Evolutionary conservation across 75 land plant genomes (phyloP).

Genomic region (Picea glauca): DNA sequence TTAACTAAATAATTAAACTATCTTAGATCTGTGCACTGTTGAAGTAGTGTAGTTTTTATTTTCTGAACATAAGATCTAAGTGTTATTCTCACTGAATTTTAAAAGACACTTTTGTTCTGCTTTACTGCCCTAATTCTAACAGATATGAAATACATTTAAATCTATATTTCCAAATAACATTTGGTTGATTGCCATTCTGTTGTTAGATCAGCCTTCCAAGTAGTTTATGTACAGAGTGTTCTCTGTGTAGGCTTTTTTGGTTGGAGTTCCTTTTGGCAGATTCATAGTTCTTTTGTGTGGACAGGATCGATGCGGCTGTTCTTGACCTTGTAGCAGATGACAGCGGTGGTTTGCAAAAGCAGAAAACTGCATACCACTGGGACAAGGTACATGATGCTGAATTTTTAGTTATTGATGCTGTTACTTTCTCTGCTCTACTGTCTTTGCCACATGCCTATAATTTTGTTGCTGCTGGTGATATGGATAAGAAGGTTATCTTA

Average conservation of each 20-base stretch:
- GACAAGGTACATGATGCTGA: conserved; percentile 63
- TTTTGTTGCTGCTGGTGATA: background rate
- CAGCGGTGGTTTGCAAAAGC: conserved; percentile 63
- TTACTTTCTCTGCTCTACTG: background rate
- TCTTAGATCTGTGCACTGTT: too few species aligned
- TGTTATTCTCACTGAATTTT: too few species aligned
- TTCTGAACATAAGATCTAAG: too few species aligned
- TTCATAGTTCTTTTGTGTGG: conserved; percentile 3
- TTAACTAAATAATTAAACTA: too few species aligned
- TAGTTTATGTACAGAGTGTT: background rate
- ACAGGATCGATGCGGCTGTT: conserved; percentile 92
- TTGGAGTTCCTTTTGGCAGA: background rate
- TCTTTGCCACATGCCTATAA: background rate
- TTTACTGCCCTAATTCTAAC: too few species aligned
- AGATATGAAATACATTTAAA: background rate
- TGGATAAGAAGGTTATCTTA: background rate
- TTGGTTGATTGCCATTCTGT: background rate
- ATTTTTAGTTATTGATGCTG: background rate
- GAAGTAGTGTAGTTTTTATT: too few species aligned
- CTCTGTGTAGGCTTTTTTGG: background rate
- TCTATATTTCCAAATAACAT: background rate
- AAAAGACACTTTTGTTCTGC: too few species aligned
- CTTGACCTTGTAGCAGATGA: conserved; percentile 98
- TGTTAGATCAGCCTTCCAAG: background rate
- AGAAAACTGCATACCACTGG: conserved; percentile 88